Evolutionary conservation across 768 basidiomycete genomes (phyloP), one percentile per base, ranked within the genome.

Genomic region (Pulveroboletus sp.): DNA sequence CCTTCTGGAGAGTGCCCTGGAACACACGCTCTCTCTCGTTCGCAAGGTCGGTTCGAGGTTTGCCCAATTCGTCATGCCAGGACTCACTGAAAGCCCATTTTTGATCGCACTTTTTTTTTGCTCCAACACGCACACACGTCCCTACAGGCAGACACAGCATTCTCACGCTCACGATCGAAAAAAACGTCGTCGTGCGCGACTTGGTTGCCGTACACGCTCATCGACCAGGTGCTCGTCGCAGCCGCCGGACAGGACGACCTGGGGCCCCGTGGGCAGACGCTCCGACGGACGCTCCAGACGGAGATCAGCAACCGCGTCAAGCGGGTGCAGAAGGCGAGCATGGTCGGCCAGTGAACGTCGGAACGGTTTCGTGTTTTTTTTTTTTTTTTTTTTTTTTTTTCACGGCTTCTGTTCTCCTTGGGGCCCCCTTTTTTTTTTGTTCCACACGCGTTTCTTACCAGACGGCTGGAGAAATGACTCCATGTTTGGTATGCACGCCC

Each of bases 131-230:
- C 31, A 34, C 44, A 41, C 40, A 16, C 40, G 12, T 10, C 19
- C n/a, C 23, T 43, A 10, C 51, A 87, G 83, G 74, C 78, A 40
- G 80, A 83, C 54, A 63, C 71, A 45, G 73, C 73, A 36, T 67
- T 85, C 39, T 70, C 77, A 36, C 80, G 76, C 57, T 73, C 76
- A 42, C 69, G 75, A 20, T 74, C 76, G 24, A 80, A 74, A 61
- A 73, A n/a, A n/a, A n/a, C n/a, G n/a, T n/a, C 75, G 32, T 78
- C 87, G 3, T 78, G 76, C 29, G 63, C 77, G 45, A 86, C 86
- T 5, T 92, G 89, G 85, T 71, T 92, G 32, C 91, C 91, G 13
- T 93, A 93, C 61, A 80, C 82, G 42, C 75, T 93, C 47, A 79
- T 93, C 54, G 91, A 93, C 67, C 85, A 90, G 67, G 85, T 93